Evolutionary conservation across 2,329 filamentous ascomycete genomes (phyloP).

Genomic region (Gnomoniopsis sp.): DNA sequence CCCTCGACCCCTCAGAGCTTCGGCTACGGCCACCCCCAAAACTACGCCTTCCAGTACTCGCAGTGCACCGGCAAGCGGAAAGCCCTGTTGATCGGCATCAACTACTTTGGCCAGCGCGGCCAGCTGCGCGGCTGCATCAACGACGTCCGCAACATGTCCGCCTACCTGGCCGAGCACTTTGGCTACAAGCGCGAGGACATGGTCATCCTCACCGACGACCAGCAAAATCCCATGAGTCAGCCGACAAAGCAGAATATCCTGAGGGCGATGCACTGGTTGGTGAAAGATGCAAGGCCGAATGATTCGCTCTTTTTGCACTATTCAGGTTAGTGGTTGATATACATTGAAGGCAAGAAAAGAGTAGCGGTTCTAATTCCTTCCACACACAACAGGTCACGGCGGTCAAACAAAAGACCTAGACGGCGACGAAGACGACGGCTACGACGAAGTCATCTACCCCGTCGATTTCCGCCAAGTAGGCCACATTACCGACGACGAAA

Average conservation of each 20-base stretch:
- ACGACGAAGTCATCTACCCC: constrained; percentile 81
- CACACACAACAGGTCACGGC: constrained; percentile 61
- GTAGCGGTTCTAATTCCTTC: too few relatives aligned
- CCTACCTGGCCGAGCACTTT: constrained; percentile 83
- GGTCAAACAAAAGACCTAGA: constrained; percentile 79
- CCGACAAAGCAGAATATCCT: constrained; percentile 94
- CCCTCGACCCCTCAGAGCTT: constrained; percentile 67
- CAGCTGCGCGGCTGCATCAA: constrained; percentile 94
- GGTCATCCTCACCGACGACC: constrained; percentile 94
- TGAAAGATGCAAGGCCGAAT: constrained; percentile 88
- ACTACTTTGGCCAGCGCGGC: constrained; percentile 90
- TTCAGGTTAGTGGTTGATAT: constrained; percentile 66
- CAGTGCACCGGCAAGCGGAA: constrained; percentile 86
- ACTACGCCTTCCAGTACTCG: constrained; percentile 87
- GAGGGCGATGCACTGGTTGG: constrained; percentile 95
- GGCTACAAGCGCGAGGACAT: constrained; percentile 94
- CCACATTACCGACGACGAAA: constrained; percentile 80
- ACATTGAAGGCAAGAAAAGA: too few relatives aligned
- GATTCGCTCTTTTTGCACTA: constrained; percentile 98
- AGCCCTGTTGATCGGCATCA: constrained; percentile 89
- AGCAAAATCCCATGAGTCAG: constrained; percentile 96
- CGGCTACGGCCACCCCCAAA: constrained; percentile 73
- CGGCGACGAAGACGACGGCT: constrained; percentile 77
- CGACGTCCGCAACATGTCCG: constrained; percentile 95
- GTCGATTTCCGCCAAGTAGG: constrained; percentile 77